Evolutionary conservation across 176 grass and related monocot genomes (phyloP).

Genomic region (Dendrocalamus sinicus): DNA sequence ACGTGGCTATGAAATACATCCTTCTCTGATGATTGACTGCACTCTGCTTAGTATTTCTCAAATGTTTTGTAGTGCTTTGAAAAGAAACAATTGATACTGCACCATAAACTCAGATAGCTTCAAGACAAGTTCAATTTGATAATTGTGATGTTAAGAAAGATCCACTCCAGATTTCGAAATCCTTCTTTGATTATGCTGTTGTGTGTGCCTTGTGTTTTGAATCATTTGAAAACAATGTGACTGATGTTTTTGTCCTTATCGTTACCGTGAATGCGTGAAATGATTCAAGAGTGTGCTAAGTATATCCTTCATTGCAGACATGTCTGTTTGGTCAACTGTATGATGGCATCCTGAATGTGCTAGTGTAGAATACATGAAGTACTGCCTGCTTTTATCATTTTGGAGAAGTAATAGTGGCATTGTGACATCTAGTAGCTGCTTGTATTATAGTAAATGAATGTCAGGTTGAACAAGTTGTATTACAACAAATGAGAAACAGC

Average conservation of each 20-base stretch:
- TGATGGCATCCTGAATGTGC: not conserved
- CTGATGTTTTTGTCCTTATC: not conserved
- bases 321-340: not conserved
- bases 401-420: too few relatives aligned
- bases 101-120: not conserved
- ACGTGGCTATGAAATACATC: not conserved
- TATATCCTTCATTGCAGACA: not conserved
- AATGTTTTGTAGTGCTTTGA: conserved; percentile 33
- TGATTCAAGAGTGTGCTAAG: not conserved
- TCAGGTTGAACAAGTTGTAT: not conserved
- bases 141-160: conserved; percentile 7
- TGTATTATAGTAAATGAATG: not conserved
- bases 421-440: not conserved
- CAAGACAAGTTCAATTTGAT: not conserved
- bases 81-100: conserved; percentile 38
- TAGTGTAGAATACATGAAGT: not conserved
- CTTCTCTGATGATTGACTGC: conserved; percentile 19
- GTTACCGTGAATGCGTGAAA: too few relatives aligned
- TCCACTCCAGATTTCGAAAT: not conserved
- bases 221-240: not conserved
- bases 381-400: not conserved
- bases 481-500: not conserved
- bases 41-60: not conserved
- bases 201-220: not conserved
- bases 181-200: not conserved